These are phyloP conservation scores for Candida gigantensis DNA, from an alignment of 1,139 yeast genomes.

Conservation along the genomic window DNA sequence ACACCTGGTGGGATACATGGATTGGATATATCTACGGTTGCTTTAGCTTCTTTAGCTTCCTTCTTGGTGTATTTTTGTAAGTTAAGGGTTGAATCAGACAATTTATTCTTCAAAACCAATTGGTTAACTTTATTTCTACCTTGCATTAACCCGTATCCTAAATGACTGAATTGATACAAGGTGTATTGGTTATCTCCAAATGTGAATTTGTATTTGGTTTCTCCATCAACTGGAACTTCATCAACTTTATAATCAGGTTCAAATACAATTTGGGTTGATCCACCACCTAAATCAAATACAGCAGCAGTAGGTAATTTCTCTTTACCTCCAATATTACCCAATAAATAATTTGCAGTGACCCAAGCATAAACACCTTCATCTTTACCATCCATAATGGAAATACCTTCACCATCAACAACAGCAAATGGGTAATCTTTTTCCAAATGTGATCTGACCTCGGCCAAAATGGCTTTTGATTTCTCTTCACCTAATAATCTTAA, in stretches of 20 bases:
- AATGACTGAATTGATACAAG: slow-evolving; percentile 92
- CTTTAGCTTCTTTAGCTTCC: slow-evolving; percentile 42
- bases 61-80: slow-evolving; percentile 27
- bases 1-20: slow-evolving; percentile 87
- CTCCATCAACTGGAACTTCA: slow-evolving; percentile 71
- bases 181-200: slow-evolving; percentile 81
- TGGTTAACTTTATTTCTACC: slow-evolving; percentile 83
- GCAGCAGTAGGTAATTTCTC: slow-evolving; percentile 86
- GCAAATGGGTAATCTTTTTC: slow-evolving; percentile 86
- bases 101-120: slow-evolving; percentile 51
- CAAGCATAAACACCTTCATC: slow-evolving; percentile 99
- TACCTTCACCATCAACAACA: slow-evolving; percentile 80
- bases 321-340: slow-evolving; percentile 85
- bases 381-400: slow-evolving; percentile 90
- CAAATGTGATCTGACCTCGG: slow-evolving; percentile 73
- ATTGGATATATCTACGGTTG: slow-evolving; percentile 50
- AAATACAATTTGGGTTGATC: slow-evolving; percentile 96
- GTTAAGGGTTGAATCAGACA: slow-evolving; percentile 20
- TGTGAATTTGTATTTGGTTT: slow-evolving; percentile 75
- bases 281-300: slow-evolving; percentile 97
- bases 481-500: slow-evolving; percentile 80
- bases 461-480: slow-evolving; percentile 67
- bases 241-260: slow-evolving; percentile 74
- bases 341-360: slow-evolving; percentile 91
- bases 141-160: slow-evolving; percentile 94